Percentiles rank a stretch among this genome's conserved stretches.
These are phyloP conservation scores for Penicillium italicum DNA, from an alignment of 2,329 filamentous ascomycete genomes.

Conservation along the genomic window DNA sequence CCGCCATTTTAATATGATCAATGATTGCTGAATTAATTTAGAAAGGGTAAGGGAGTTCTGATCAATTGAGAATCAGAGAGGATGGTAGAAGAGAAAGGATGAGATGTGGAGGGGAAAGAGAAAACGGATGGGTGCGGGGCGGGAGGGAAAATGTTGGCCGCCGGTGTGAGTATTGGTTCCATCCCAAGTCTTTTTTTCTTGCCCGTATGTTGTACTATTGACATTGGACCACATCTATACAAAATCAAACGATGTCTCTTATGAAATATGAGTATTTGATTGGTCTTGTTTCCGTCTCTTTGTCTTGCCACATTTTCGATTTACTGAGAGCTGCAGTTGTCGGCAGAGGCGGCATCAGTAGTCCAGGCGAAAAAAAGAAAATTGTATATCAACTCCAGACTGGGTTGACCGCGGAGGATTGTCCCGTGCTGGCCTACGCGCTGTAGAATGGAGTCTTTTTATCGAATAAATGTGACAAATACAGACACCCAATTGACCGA, in stretches of 20 bases:
- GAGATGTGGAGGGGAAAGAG: slow-evolving; percentile 16
- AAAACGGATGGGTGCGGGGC: slow-evolving; percentile 25
- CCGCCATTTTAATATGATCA: slow-evolving; percentile 52
- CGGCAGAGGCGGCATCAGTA: slow-evolving; percentile 10
- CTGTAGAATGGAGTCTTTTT: slow-evolving; percentile 25
- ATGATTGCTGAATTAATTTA: slow-evolving; percentile 11
- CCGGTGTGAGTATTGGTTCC: slow-evolving; percentile 22
- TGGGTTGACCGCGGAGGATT: slow-evolving; percentile 8
- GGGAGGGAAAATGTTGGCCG: slow-evolving; percentile 39
- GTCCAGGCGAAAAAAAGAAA: slow-evolving; percentile 5
- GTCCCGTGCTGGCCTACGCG: slow-evolving; percentile 21
- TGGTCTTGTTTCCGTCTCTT: neutral
- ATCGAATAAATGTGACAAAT: slow-evolving; percentile 27
- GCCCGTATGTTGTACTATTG: slow-evolving; percentile 2
- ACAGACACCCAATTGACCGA: slow-evolving; percentile 22
- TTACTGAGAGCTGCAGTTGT: neutral
- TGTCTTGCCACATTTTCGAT: neutral
- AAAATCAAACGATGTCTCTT: neutral
- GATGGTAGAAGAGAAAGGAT: slow-evolving; percentile 13
- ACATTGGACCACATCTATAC: slow-evolving; percentile 1
- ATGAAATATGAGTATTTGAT: neutral
- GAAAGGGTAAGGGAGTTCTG: slow-evolving; percentile 5
- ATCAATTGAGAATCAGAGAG: slow-evolving; percentile 15
- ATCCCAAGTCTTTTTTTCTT: slow-evolving; percentile 18
- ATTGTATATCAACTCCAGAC: slow-evolving; percentile 6